Evolutionary conservation across 2,329 filamentous ascomycete species (phyloP), one percentile per base, ranked within the genome.

Genomic region (Tympanopsis confertula): DNA sequence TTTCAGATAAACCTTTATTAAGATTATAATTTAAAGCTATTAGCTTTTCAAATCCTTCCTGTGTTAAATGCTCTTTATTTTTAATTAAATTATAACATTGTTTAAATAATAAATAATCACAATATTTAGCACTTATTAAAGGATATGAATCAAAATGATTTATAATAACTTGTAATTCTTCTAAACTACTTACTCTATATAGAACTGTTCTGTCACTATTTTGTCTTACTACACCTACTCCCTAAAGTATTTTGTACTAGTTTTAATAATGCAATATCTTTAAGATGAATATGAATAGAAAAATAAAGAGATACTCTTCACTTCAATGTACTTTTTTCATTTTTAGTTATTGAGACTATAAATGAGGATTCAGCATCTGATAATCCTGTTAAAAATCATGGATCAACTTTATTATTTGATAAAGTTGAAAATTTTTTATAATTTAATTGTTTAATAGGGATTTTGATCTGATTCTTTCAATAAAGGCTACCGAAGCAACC

Each of bases 161-260:
- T 7, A 10, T 33, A 33, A 33, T 33, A 33, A 28, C 24, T 28
- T 28, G 24, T 33, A 33, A 33, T 33, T 33, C 30, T 10, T 17
- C 24, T 28, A 28, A 28, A 28, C 24, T 28, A 28, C 24, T 28
- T 28, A 28, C 24, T 28, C 24, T 28, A 28, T 10, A 28, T 28
- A 28, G n/a, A 28, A 28, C 24, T 28, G 24, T 28, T 28, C 24
- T 28, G 24, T 28, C 24, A n/a, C 24, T 28, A 28, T 28, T 28
- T 28, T 28, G 24, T 28, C 24, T 28, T 28, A 28, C 24, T 28
- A 28, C 24, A 28, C n/a, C n/a, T n/a, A n/a, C n/a, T n/a, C n/a
- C 24, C 7, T 33, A 10, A 33, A 33, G 7, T 33, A 33, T 33
- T 17, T 33, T 33, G 7, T 33, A 33, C 30, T 33, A 33, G 7